Evolutionary conservation across 2,329 filamentous ascomycete species (phyloP).

Genomic region (Diaporthe sp.): DNA sequence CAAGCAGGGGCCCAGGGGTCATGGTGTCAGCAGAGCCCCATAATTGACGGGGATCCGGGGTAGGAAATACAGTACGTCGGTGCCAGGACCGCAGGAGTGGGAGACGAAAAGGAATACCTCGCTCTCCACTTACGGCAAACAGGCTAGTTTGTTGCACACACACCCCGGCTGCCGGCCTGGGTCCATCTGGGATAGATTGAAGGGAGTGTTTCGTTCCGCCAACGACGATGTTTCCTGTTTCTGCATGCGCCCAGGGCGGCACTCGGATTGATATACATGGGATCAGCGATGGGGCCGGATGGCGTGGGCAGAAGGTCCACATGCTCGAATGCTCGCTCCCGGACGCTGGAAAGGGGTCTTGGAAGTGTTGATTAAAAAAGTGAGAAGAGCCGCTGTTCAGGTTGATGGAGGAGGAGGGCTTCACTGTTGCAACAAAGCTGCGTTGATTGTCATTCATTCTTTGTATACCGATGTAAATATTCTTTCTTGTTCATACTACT

Average conservation of each 20-base stretch:
- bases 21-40: slow-evolving; percentile 34
- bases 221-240: slow-evolving; percentile 30
- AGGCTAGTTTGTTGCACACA: not conserved
- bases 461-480: not conserved
- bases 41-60: slow-evolving; percentile 34
- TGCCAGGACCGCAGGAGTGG: slow-evolving; percentile 6
- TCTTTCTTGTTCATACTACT: not conserved
- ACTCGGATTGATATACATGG: not conserved
- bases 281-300: slow-evolving; percentile 22
- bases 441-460: slow-evolving; percentile 18
- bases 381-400: not conserved
- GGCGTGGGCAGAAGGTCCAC: slow-evolving; percentile 22
- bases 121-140: slow-evolving; percentile 28
- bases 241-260: not conserved
- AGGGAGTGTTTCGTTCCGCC: slow-evolving; percentile 17
- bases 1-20: slow-evolving; percentile 26
- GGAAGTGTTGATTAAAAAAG: not conserved
- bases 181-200: slow-evolving; percentile 33
- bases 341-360: slow-evolving; percentile 14
- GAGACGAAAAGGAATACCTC: slow-evolving; percentile 5
- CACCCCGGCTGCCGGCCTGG: not conserved
- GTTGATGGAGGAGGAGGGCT: not conserved
- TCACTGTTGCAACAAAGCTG: not conserved
- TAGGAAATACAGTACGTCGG: not conserved
- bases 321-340: slow-evolving; percentile 5